These are phyloP conservation scores for Malassezia brasiliensis DNA, from an alignment of 1,284 basidiomycete genomes.

Conservation along the genomic window DNA sequence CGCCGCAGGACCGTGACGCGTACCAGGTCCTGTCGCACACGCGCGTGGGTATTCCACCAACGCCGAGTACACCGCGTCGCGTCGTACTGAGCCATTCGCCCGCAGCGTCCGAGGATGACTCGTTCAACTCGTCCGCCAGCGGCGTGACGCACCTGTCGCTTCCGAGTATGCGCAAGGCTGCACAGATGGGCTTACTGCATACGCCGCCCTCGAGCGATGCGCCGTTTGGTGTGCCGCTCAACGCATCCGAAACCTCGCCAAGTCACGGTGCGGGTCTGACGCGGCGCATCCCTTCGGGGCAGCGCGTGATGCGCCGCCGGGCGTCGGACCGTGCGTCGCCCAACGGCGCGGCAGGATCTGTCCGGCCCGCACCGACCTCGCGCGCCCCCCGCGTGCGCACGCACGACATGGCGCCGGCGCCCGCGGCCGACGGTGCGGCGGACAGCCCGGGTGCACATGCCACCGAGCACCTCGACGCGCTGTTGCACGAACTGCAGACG, in stretches of 20 bases:
- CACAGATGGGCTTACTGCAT: background rate
- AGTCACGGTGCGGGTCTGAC: background rate
- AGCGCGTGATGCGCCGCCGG: background rate
- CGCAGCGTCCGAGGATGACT: conserved; percentile 1
- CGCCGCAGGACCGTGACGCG: conserved; percentile 1
- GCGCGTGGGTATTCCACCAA: background rate
- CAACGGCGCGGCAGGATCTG: background rate
- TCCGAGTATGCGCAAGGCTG: conserved; percentile 8
- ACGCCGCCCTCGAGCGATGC: background rate
- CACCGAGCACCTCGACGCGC: conserved; percentile 4
- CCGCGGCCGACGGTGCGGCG: too few species aligned
- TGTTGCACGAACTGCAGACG: background rate
- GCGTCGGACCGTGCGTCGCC: background rate
- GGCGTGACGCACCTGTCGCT: background rate
- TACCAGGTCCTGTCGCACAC: background rate
- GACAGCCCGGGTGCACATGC: background rate
- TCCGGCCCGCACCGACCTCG: too few species aligned
- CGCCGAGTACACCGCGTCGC: background rate
- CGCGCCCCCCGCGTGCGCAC: too few species aligned
- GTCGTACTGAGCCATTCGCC: background rate
- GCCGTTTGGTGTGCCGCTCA: background rate
- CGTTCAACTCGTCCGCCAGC: background rate
- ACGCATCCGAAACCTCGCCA: background rate
- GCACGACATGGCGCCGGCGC: too few species aligned
- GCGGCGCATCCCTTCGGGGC: background rate